Evolutionary conservation across 352 stramenopile genomes (phyloP), one percentile per base, ranked within the genome.

Genomic region (Globisporangium echinulatum): DNA sequence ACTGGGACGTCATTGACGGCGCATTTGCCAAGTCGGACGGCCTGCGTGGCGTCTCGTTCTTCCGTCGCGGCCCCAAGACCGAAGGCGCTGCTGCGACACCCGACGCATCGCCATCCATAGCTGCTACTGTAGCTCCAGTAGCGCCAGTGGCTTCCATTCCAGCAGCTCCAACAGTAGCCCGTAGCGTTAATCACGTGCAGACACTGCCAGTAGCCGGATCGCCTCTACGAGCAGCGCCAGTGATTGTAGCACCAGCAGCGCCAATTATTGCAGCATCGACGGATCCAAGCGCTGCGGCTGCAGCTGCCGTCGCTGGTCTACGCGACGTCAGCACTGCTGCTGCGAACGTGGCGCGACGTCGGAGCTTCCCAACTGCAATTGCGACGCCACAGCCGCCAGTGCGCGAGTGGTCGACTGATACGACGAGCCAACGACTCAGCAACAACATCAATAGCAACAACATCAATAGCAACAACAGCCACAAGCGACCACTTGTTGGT

Each of bases 1-100:
- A 62, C 56, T 62, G 56, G 56, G 17, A 38, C 19, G 13, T 50
- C 1, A 25, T 62, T 39, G 39, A 56, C 14, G 46, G 47, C 38
- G 56, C 56, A 19, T 62, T 62, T 13, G 19, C 25, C 14, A 37
- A 38, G 17, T 49, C 49, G 4, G 56, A 44, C 13, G 56, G 56
- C 1, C 56, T 43, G 14, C 17, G 19, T 49, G 37, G 52, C 36
- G 25, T 52, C 13, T 56, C 56, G 19, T 49, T 47, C 39, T 49
- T 44, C 50, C 13, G 36, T 37, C 50, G 50, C 7, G 43, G 43
- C 9, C 11, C 40, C 11, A 58, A 39, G 7, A 37, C 36, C 11
- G 49, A 51, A 42, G 51, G 25, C n/a, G 3, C 33, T 9, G 6
- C 14, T 38, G 25, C 36, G 9, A 43, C 9, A 58, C 9, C 40